Evolutionary conservation across 139 green algal genomes (phyloP), one percentile per base, ranked within the genome.

Genomic region (Chlorella vulgaris): DNA sequence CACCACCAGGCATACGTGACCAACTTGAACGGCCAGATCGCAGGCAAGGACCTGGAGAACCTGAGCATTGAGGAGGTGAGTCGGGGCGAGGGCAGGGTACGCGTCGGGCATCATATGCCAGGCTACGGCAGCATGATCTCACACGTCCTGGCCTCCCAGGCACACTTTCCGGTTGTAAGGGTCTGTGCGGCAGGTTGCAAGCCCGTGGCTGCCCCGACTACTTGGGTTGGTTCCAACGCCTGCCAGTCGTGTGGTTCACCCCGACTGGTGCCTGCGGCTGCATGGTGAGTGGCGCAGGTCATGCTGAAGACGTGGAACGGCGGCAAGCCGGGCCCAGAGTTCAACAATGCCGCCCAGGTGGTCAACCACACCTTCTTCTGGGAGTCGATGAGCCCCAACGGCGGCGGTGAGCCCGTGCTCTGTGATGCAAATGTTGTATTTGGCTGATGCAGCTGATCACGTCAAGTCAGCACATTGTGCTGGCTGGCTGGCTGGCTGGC

Each of bases 301-400:
- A 89, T 97, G 38, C 74, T 86, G 62, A 86, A 82, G 55, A 83
- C 91, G 33, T 99, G 95, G 91, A 98, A 97, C 89, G 86, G 82
- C 50, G 95, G 94, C 78, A 93, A 81, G 76, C 95, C 94, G n/a
- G 94, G 87, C 0, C 88, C 96, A 38, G 93, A 90, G 35, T 99
- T 99, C 90, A 98, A 98, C 93, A 98, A 98, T 76, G 94, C 94
- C 18, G 94, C 91, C 6, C 92, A 97, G 89, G 78, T 93, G 33
- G 96, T 94, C 88, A 98, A 99, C 91, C 95, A 98, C 89, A 93
- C 91, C 38, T 98, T 98, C 85, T 98, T 97, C 91, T 98, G 96
- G 95, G 87, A 96, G 88, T 92, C 80, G 69, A 96, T 98, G 91
- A 90, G 88, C 78, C 87, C 95, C 80, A 93, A 91, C 35, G 89